Evolutionary conservation across 2,329 filamentous ascomycete genomes (phyloP).

Genomic region (Colletotrichum shisoi): DNA sequence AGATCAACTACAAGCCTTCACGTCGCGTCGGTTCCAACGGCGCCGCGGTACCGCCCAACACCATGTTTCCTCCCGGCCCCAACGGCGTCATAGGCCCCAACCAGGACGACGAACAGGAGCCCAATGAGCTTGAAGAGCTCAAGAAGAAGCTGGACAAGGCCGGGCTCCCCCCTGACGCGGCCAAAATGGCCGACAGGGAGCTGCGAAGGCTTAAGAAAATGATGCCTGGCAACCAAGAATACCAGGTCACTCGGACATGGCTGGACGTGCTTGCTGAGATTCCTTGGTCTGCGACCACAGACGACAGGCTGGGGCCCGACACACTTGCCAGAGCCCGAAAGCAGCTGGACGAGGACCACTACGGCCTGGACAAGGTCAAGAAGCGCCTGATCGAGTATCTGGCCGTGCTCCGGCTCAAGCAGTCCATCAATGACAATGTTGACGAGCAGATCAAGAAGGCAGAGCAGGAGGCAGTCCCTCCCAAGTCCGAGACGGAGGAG

Average conservation of each 20-base stretch:
- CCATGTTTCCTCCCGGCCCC: constrained; percentile 40
- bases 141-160: constrained; percentile 87
- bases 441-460: constrained; percentile 78
- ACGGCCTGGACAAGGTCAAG: constrained; percentile 96
- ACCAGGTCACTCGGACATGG: constrained; percentile 91
- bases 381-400: constrained; percentile 94
- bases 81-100: constrained; percentile 52
- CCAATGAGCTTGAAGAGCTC: constrained; percentile 89
- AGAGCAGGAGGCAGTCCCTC: constrained; percentile 61
- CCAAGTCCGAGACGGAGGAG: constrained; percentile 43
- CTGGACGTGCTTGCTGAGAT: constrained; percentile 93
- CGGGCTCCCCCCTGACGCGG: constrained; percentile 80
- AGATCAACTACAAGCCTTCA: constrained; percentile 51
- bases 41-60: constrained; percentile 35
- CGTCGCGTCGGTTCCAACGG: constrained; percentile 36
- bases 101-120: constrained; percentile 76
- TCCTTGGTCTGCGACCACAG: constrained; percentile 85
- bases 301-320: constrained; percentile 83
- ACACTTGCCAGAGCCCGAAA: constrained; percentile 82
- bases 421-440: constrained; percentile 83
- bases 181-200: constrained; percentile 90
- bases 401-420: constrained; percentile 94
- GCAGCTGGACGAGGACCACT: constrained; percentile 95
- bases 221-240: constrained; percentile 95
- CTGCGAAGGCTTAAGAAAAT: constrained; percentile 90